Conservation (phyloP, 2,329 filamentous ascomycete species). For the Beauveria rudraprayagi region DNA sequence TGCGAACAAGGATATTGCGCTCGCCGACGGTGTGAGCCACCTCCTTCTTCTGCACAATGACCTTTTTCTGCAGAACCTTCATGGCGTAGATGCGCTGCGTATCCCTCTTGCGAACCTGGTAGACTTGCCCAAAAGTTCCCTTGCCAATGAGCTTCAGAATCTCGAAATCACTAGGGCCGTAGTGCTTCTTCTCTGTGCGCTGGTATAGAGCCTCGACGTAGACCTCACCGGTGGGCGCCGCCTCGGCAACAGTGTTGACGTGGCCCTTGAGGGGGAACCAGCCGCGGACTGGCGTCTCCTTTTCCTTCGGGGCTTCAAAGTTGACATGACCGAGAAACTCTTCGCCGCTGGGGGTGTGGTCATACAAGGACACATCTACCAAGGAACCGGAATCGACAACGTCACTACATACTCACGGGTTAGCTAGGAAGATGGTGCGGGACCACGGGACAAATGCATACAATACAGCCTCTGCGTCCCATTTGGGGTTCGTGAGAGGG, state of each 20-base stretch:
- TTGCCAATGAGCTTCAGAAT: slow-evolving; percentile 96
- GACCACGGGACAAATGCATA: slow-evolving; percentile 33
- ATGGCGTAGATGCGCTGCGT: slow-evolving; percentile 95
- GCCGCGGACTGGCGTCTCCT: slow-evolving; percentile 63
- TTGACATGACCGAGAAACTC: slow-evolving; percentile 88
- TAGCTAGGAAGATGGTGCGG: background rate
- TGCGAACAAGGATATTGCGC: slow-evolving; percentile 92
- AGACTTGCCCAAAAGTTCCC: slow-evolving; percentile 96
- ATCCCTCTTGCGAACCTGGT: slow-evolving; percentile 96
- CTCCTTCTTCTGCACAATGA: slow-evolving; percentile 99
- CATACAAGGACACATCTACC: slow-evolving; percentile 90
- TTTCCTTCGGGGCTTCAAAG: slow-evolving; percentile 60
- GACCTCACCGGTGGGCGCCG: slow-evolving; percentile 77
- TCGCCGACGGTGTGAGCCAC: slow-evolving; percentile 95
- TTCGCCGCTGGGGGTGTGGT: slow-evolving; percentile 70
- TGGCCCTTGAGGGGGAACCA: slow-evolving; percentile 81
- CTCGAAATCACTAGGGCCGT: slow-evolving; percentile 91
- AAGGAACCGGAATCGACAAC: slow-evolving; percentile 86
- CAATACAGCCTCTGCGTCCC: slow-evolving; percentile 95
- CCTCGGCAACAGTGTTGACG: slow-evolving; percentile 60
- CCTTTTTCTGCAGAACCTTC: slow-evolving; percentile 99
- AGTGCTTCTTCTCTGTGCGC: slow-evolving; percentile 79
- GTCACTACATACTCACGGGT: slow-evolving; percentile 51
- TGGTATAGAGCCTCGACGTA: slow-evolving; percentile 82
- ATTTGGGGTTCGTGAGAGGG: slow-evolving; percentile 75